Base-by-base conservation (phyloP, 108 stramenopile genomes). In the Cyclotella choctawhatcheeana region DNA sequence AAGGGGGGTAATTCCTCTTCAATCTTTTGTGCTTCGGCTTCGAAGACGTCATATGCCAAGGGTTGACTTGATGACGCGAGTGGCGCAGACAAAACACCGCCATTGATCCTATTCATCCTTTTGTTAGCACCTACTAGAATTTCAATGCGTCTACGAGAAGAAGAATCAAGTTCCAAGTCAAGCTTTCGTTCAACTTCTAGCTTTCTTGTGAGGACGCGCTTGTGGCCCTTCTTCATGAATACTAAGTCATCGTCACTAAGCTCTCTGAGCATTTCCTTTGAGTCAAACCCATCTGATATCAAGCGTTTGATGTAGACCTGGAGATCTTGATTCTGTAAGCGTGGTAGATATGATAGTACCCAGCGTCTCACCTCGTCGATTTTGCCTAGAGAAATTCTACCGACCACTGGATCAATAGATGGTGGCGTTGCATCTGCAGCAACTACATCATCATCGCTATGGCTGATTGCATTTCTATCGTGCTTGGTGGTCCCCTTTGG, bases 151-250 rank as follows among this genome's bases (percentile, higher is more conserved):
- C 43, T 37, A 13, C 59, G 35, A 0, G 59, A 60, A 21, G 59
- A 60, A 12, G 22, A 13, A 20, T 60, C 59, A 6, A 60, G 40
- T 24, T 60, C 59, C 5, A 21, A 60, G 24, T 60, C 40, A 21
- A 60, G 40, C 25, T 60, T 60, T 21, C 62, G 35, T 65, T 66
- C 24, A 34, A 78, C 59, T 21, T 60, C 37, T 37, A 71, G 50
- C 25, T 45, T 58, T 47, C 55, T 55, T 1, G 24, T 18, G 60
- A 80, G n/a, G 7, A 64, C 79, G 44, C 79, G 58, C 27, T 51
- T 22, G 22, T 80, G 79, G 8, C 68, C 79, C 51, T 71, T 80
- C 34, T 80, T 80, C 79, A 80, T 80, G 59, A 80, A 80, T 30
- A 53, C 31, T 2, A 80, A 22, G 33, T 80, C 79, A 37, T 64